Conservation (phyloP, 345 rosid species). For the Moricandia arvensis region DNA sequence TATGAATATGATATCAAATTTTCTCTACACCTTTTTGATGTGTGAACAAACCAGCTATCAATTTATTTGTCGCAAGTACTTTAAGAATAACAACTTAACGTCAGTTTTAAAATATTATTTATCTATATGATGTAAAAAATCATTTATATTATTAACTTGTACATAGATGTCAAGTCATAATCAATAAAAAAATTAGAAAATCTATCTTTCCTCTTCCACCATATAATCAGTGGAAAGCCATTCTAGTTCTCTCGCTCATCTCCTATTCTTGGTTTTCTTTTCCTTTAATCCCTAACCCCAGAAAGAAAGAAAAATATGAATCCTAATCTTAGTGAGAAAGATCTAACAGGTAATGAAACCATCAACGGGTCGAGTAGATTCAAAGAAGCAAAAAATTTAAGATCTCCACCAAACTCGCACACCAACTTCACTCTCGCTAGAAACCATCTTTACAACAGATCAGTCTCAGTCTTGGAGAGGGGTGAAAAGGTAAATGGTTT, state of each 20-base stretch:
- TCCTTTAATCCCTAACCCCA: conserved; percentile 7
- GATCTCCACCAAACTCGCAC: conserved; percentile 28
- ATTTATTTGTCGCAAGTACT: neutral
- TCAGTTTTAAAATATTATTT: neutral
- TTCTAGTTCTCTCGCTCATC: conserved; percentile 15
- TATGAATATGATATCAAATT: neutral
- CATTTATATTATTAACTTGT: neutral
- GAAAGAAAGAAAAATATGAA: conserved; percentile 14
- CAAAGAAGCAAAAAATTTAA: conserved; percentile 21
- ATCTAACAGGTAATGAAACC: conserved; percentile 15
- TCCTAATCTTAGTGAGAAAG: conserved; percentile 15
- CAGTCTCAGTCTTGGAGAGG: conserved; percentile 25
- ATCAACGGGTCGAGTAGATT: conserved; percentile 3
- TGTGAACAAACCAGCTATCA: conserved; percentile 1
- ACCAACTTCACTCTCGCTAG: conserved; percentile 12
- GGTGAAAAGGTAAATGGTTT: neutral
- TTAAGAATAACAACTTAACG: conserved; percentile 17
- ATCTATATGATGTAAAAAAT: neutral
- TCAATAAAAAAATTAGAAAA: conserved; percentile 21
- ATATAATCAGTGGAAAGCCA: conserved; percentile 38
- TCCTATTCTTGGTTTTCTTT: conserved; percentile 3
- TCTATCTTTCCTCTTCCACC: conserved; percentile 35
- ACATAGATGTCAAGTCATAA: neutral
- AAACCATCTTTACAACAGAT: conserved; percentile 12
- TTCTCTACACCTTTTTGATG: neutral